Percentiles rank a stretch among this genome's conserved stretches.
Conservation (phyloP, 2,329 filamentous ascomycete genomes). For the Helicocarpus griseus region DNA sequence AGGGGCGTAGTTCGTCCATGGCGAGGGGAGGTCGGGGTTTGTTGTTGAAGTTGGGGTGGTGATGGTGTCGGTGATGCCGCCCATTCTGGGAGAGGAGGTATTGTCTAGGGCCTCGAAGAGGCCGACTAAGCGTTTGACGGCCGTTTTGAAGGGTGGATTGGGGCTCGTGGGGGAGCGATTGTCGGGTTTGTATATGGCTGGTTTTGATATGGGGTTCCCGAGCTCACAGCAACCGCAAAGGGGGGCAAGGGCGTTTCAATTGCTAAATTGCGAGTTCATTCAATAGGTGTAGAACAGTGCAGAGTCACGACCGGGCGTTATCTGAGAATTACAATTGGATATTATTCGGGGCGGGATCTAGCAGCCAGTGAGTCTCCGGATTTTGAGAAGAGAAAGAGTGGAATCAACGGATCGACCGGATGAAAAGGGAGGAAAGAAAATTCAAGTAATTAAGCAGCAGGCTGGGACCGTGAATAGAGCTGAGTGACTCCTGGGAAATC, state of each 20-base stretch:
- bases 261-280: neutral
- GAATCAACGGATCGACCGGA: constrained; percentile 10
- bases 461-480: neutral
- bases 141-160: constrained; percentile 6
- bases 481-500: neutral
- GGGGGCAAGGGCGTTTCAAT: neutral
- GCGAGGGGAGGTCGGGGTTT: constrained; percentile 17
- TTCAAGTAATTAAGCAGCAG: neutral
- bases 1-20: constrained; percentile 21
- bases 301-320: neutral
- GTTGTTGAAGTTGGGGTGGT: no score
- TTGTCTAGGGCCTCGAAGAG: constrained; percentile 15
- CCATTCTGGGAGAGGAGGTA: constrained; percentile 8
- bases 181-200: no score
- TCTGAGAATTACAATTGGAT: neutral
- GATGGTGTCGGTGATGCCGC: neutral
- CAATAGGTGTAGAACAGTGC: neutral
- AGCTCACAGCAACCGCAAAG: neutral
- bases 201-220: neutral
- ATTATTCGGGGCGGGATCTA: no score
- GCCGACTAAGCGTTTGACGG: constrained; percentile 14
- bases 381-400: neutral
- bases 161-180: neutral
- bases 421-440: neutral
- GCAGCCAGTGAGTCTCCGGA: no score